A percentile compares a stretch with the other conserved stretches of the same genome.
These are phyloP conservation scores for Termitomyces sp. DNA, from an alignment of 768 basidiomycete genomes.

Conservation along the genomic window DNA sequence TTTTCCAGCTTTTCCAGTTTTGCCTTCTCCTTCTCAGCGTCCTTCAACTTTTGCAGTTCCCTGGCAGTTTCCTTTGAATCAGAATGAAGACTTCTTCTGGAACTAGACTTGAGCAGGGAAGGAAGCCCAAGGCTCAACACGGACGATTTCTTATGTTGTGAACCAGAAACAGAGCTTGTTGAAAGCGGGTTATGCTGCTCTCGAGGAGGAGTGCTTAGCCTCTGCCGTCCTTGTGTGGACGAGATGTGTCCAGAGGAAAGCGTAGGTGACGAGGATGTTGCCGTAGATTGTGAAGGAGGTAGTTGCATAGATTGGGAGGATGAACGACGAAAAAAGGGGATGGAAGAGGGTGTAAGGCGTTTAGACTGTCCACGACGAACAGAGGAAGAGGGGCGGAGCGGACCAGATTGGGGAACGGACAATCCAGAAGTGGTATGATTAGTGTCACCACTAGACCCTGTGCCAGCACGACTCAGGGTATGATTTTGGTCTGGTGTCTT, in stretches of 20 bases:
- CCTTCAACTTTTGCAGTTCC: constrained; percentile 42
- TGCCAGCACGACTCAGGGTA: constrained; percentile 63
- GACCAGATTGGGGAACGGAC: constrained; percentile 50
- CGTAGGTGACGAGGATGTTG: constrained; percentile 52
- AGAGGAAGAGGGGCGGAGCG: constrained; percentile 72
- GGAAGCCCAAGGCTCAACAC: constrained; percentile 79
- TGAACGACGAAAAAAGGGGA: constrained; percentile 91
- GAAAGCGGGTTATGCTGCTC: constrained; percentile 53
- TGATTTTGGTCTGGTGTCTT: constrained; percentile 64
- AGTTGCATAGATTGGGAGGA: constrained; percentile 85
- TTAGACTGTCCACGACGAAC: constrained; percentile 68
- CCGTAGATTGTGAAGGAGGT: constrained; percentile 42
- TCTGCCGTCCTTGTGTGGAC: constrained; percentile 37
- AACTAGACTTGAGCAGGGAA: constrained; percentile 83
- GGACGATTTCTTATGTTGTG: constrained; percentile 75
- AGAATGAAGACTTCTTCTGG: constrained; percentile 74
- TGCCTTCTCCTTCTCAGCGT: constrained; percentile 47
- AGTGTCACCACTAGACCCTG: constrained; percentile 74
- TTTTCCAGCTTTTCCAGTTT: constrained; percentile 39
- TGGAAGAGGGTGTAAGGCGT: constrained; percentile 87
- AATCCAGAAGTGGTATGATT: constrained; percentile 54
- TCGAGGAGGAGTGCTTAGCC: constrained; percentile 45
- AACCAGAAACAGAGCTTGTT: constrained; percentile 47
- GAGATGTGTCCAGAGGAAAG: constrained; percentile 34
- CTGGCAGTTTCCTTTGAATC: constrained; percentile 56